Conservation (phyloP, 2,329 filamentous ascomycete genomes). For the Harringtonia lauricola region DNA sequence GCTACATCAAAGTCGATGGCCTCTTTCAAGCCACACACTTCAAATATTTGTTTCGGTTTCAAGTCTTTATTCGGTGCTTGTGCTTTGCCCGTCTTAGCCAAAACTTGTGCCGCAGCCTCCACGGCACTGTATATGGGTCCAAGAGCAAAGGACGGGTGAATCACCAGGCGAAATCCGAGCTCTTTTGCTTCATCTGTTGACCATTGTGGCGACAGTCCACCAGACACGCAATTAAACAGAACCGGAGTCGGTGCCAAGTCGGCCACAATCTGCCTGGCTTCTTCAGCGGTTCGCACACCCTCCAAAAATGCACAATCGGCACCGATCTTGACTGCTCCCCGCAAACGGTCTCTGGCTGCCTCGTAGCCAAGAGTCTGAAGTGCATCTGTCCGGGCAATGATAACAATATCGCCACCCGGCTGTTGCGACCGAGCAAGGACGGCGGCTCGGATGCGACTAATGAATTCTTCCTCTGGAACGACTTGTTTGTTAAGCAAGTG, state of each 20-base stretch:
- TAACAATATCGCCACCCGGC: constrained; percentile 35
- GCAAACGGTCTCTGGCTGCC: constrained; percentile 33
- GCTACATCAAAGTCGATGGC: too few species aligned
- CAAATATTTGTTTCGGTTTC: too few species aligned
- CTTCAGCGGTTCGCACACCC: constrained; percentile 28
- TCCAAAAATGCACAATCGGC: constrained; percentile 44
- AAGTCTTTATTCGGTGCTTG: too few species aligned
- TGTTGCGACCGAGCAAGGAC: constrained; percentile 20
- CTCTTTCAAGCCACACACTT: too few species aligned
- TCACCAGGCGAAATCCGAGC: constrained; percentile 48
- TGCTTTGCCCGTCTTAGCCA: too few species aligned
- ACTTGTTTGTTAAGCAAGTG: constrained; percentile 25
- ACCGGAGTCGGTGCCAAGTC: constrained; percentile 38
- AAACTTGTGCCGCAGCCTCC: too few species aligned
- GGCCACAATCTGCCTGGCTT: constrained; percentile 29
- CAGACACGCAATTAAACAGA: constrained; percentile 46
- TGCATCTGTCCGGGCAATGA: constrained; percentile 48
- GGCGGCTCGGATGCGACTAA: constrained; percentile 20
- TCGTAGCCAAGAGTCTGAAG: constrained; percentile 39
- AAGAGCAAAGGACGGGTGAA: constrained; percentile 15
- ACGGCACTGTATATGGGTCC: too few species aligned
- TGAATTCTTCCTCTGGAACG: constrained; percentile 18
- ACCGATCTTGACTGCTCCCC: constrained; percentile 32
- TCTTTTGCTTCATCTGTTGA: constrained; percentile 38
- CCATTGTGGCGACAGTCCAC: constrained; percentile 42